Conservation (phyloP, 1,139 yeast genomes). For the Yamadazyma songkhlaensis region DNA sequence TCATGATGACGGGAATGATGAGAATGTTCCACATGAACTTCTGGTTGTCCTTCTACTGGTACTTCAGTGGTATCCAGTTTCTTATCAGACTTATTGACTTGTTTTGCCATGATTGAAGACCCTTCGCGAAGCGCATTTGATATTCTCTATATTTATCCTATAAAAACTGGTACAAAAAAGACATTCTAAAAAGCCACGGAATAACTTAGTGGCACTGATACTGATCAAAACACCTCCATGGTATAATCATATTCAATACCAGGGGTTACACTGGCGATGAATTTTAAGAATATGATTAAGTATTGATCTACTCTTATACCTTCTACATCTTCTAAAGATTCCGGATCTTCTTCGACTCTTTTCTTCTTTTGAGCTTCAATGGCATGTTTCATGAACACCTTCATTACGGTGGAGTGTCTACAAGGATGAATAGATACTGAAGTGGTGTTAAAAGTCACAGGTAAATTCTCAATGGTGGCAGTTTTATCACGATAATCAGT, state of each 20-base stretch:
- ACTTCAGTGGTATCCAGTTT: slow-evolving; percentile 2
- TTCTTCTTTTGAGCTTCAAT: slow-evolving; percentile 16
- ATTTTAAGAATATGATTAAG: slow-evolving; percentile 81
- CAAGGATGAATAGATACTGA: slow-evolving; percentile 96
- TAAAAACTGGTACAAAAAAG: neutral
- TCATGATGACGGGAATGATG: slow-evolving; percentile 6
- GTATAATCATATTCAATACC: slow-evolving; percentile 97
- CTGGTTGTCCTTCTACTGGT: slow-evolving; percentile 3
- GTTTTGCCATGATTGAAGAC: slow-evolving; percentile 7
- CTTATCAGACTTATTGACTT: slow-evolving; percentile 3
- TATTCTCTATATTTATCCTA: too few species aligned
- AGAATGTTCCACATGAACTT: slow-evolving; percentile 2
- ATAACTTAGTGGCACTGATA: too few species aligned
- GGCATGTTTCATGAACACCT: slow-evolving; percentile 66
- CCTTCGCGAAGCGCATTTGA: neutral
- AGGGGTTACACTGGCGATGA: slow-evolving; percentile 95
- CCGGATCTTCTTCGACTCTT: slow-evolving; percentile 27
- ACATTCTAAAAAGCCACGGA: neutral
- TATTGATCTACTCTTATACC: slow-evolving; percentile 85
- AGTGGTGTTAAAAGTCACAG: slow-evolving; percentile 74
- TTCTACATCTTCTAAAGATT: slow-evolving; percentile 18
- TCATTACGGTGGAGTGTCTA: slow-evolving; percentile 93
- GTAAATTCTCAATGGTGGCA: slow-evolving; percentile 91
- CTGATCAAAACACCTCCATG: slow-evolving; percentile 86
- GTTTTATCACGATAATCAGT: slow-evolving; percentile 93